These are phyloP conservation scores for Quercus lobata DNA, from an alignment of 331 rosid species.

Conservation along the genomic window DNA sequence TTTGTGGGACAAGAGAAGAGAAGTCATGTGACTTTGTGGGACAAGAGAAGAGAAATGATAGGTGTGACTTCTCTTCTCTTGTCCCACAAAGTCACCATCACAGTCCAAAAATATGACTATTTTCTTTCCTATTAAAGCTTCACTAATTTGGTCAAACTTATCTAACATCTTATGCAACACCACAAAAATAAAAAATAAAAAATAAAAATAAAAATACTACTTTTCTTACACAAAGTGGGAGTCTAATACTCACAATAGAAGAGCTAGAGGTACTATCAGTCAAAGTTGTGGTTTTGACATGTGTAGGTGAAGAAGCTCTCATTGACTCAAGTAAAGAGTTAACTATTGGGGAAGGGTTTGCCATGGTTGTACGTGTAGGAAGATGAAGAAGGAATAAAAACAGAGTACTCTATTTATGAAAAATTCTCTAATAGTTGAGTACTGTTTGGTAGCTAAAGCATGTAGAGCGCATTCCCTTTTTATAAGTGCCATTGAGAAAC, in stretches of 20 bases:
- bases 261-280: slow-evolving; percentile 37
- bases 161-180: slow-evolving; percentile 18
- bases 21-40: too few relatives aligned
- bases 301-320: slow-evolving; percentile 88
- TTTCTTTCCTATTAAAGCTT: slow-evolving; percentile 73
- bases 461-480: too few relatives aligned
- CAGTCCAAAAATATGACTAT: slow-evolving; percentile 86
- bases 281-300: slow-evolving; percentile 35
- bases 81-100: slow-evolving; percentile 37
- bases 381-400: slow-evolving; percentile 5
- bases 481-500: too few relatives aligned
- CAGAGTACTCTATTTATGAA: slow-evolving; percentile 9
- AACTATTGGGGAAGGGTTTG: slow-evolving; percentile 8
- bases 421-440: too few relatives aligned
- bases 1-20: too few relatives aligned
- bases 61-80: too few relatives aligned
- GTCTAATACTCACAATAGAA: slow-evolving; percentile 55
- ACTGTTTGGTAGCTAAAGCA: too few relatives aligned
- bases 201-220: background rate
- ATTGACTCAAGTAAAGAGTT: slow-evolving; percentile 81
- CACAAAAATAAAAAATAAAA: background rate
- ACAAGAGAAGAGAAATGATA: too few relatives aligned
- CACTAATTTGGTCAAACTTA: slow-evolving; percentile 74
- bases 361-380: background rate
- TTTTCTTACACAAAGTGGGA: background rate